Conservation (phyloP, 1,284 basidiomycete species). For the Xerocomus amazonicus region DNA sequence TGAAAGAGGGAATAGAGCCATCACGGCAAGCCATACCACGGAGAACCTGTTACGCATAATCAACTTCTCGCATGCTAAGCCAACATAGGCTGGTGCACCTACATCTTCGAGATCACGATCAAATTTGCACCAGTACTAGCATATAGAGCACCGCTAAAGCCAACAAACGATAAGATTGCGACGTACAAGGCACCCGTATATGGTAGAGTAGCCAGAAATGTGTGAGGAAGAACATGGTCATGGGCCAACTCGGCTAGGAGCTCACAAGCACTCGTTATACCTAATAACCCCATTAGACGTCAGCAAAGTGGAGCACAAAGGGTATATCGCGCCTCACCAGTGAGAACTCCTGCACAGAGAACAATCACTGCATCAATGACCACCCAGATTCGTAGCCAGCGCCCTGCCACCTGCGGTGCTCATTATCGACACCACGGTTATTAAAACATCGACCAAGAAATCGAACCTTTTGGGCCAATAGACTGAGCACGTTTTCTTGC, state of each 20-base stretch:
- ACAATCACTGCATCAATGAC: conserved; percentile 64
- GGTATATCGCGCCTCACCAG: conserved; percentile 38
- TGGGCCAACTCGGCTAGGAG: conserved; percentile 55
- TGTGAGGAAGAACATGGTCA: conserved; percentile 55
- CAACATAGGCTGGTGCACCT: conserved; percentile 6
- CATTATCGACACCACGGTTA: neutral
- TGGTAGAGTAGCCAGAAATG: conserved; percentile 49
- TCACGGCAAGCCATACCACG: conserved; percentile 61
- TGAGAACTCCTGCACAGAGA: conserved; percentile 65
- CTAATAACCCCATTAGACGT: conserved; percentile 26
- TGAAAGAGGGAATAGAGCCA: conserved; percentile 60
- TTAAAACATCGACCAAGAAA: neutral
- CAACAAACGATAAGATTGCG: conserved; percentile 49
- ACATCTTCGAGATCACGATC: conserved; percentile 57
- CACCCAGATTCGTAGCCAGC: conserved; percentile 58
- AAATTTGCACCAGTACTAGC: conserved; percentile 54
- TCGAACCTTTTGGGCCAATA: conserved; percentile 51
- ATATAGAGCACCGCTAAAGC: conserved; percentile 53
- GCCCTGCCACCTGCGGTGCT: conserved; percentile 43
- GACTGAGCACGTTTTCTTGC: conserved; percentile 57
- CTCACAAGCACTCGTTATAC: conserved; percentile 57
- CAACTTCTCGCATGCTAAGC: neutral
- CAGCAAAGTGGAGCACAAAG: neutral
- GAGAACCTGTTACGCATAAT: conserved; percentile 43
- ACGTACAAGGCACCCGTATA: conserved; percentile 52